Evolutionary conservation across 2,329 filamentous ascomycete species (phyloP), one percentile per base, ranked within the genome.

Genomic region (Scedosporium dehoogii): DNA sequence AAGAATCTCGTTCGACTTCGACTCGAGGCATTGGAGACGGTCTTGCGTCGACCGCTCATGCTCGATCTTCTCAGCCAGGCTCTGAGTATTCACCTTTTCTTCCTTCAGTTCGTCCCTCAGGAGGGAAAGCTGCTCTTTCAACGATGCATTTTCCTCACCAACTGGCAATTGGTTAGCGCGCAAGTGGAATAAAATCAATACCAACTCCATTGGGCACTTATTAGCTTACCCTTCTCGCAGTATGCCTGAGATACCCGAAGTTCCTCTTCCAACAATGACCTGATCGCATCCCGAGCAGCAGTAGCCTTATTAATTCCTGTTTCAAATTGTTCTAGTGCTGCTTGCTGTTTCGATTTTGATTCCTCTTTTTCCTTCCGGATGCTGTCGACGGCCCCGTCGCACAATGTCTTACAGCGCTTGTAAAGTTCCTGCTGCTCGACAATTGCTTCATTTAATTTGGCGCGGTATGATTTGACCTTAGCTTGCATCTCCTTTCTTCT

Each of bases 401-500:
- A 75, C 51, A 70, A 70, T 1, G 69, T 60, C 51, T 70, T 73
- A 7, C 73, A 71, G 46, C 70, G 69, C 3, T 64, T 67, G 65
- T 73, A 80, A 1, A 82, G 70, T 4, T 67, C 67, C 62, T 81
- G 78, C 29, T 83, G 80, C 63, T 83, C 79, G 1, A 66, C 64
- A 7, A 78, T 76, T 1, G 77, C 76, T 58, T 76, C 70, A 62
- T 81, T 79, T n/a, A 83, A 67, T 16, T 75, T 75, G 3, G 68
- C 65, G 61, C 70, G 74, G 63, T 73, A 76, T 1, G 66, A 66
- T 5, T 68, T 69, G 53, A 73, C 68, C 62, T 73, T 80, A 9
- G 74, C 72, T 58, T 75, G 68, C 1, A 78, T 63, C 21, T 67
- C 69, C 6, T 63, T 62, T 2, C 75, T 46, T 7, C 70, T 67